A percentile compares a stretch with the other conserved stretches of the same genome.
Evolutionary conservation across 257 asterid species (phyloP).

Genomic region (Solanum tacnaense): DNA sequence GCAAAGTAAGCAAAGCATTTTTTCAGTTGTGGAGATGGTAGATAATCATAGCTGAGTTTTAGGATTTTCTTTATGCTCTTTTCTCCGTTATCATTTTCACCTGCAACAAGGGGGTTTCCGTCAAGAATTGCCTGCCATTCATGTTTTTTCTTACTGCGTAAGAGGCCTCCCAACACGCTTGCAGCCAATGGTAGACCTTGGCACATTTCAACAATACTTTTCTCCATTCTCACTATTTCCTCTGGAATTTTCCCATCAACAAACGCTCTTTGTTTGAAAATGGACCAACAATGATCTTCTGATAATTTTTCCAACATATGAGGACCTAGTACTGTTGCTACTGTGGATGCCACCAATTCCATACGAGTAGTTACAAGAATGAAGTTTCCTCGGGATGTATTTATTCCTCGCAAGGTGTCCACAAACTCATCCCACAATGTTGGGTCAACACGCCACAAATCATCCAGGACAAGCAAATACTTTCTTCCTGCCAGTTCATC

Average conservation of each 20-base stretch:
- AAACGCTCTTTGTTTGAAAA: conserved; percentile 9
- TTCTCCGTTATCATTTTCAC: neutral
- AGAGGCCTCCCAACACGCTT: neutral
- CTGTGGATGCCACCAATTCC: neutral
- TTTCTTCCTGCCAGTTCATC: neutral
- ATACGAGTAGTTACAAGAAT: conserved; percentile 13
- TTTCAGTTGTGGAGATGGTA: conserved; percentile 6
- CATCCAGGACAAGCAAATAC: conserved; percentile 20
- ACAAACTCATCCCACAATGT: neutral
- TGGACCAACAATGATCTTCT: neutral
- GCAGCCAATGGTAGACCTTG: conserved; percentile 13
- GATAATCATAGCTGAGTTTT: conserved; percentile 12
- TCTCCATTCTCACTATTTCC: neutral
- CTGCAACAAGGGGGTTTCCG: neutral
- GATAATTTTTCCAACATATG: neutral
- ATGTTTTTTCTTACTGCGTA: neutral
- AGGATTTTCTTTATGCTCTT: neutral
- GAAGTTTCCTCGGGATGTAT: neutral
- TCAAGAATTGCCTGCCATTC: conserved; percentile 6
- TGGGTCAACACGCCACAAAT: conserved; percentile 7
- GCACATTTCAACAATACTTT: neutral
- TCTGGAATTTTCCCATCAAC: neutral
- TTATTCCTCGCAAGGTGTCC: neutral
- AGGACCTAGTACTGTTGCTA: neutral
- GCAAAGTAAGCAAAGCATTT: conserved; percentile 15